Conservation (phyloP, 306 rosid species). For the Rubus idaeus region DNA sequence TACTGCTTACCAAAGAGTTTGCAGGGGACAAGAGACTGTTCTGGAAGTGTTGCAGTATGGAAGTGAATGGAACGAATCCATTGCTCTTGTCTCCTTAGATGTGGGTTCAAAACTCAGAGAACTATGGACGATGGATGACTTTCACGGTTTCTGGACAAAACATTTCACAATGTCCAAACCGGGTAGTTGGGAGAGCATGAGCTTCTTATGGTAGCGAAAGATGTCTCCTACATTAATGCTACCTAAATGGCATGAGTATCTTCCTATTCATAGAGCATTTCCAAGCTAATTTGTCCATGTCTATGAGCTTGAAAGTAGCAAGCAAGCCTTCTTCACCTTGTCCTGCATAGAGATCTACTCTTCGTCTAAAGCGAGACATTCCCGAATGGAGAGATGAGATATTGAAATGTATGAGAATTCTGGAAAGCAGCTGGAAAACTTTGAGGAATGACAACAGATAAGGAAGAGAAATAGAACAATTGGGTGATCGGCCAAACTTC, state of each 20-base stretch:
- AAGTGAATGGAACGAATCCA: background rate
- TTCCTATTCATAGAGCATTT: background rate
- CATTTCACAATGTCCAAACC: background rate
- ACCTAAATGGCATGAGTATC: background rate
- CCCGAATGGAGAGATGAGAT: background rate
- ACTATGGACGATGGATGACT: background rate
- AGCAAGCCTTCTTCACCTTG: background rate
- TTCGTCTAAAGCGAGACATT: no score
- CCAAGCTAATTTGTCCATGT: background rate
- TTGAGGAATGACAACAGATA: background rate
- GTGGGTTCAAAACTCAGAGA: background rate
- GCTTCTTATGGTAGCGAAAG: background rate
- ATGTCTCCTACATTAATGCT: background rate
- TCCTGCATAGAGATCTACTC: background rate
- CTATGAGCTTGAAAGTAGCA: background rate
- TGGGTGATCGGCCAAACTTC: background rate
- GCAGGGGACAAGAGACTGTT: background rate
- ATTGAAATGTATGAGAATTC: background rate
- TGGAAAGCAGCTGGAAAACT: background rate
- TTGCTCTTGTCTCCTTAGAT: background rate
- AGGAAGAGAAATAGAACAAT: background rate
- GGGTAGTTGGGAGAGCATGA: background rate
- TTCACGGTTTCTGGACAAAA: slow-evolving; percentile 1
- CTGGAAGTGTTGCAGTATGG: background rate
- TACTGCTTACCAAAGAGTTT: background rate